These are phyloP conservation scores for Solanum rostratum DNA, from an alignment of 257 asterid genomes.

Conservation along the genomic window DNA sequence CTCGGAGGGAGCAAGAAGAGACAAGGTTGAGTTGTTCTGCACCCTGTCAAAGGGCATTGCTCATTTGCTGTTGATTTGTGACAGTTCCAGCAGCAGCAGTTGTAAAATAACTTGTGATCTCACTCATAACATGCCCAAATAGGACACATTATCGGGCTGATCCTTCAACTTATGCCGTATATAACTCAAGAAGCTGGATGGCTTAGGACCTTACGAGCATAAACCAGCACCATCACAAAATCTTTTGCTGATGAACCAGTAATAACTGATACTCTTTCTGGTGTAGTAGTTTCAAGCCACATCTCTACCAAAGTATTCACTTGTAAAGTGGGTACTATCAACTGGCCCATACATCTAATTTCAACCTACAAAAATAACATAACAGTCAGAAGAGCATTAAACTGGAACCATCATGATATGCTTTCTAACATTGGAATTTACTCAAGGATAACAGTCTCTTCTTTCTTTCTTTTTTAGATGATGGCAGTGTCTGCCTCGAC, in stretches of 20 bases:
- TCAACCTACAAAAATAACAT: conserved; percentile 33
- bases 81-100: neutral
- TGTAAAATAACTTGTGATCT: neutral
- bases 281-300: conserved; percentile 40
- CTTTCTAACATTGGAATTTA: neutral
- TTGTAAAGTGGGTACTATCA: conserved; percentile 30
- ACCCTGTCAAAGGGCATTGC: neutral
- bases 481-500: neutral
- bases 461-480: neutral
- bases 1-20: neutral
- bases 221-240: conserved; percentile 60
- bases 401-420: neutral
- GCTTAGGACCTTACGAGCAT: conserved; percentile 22
- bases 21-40: neutral
- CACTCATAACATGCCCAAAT: neutral
- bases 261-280: conserved; percentile 29
- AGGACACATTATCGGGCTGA: neutral
- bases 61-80: neutral
- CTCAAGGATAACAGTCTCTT: neutral
- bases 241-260: conserved; percentile 60
- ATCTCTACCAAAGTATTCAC: conserved; percentile 32
- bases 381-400: neutral
- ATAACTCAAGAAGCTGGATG: conserved; percentile 4
- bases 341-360: conserved; percentile 52
- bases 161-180: neutral